Base-by-base conservation (phyloP, 2,329 filamentous ascomycete genomes). In the Alternaria solani region DNA sequence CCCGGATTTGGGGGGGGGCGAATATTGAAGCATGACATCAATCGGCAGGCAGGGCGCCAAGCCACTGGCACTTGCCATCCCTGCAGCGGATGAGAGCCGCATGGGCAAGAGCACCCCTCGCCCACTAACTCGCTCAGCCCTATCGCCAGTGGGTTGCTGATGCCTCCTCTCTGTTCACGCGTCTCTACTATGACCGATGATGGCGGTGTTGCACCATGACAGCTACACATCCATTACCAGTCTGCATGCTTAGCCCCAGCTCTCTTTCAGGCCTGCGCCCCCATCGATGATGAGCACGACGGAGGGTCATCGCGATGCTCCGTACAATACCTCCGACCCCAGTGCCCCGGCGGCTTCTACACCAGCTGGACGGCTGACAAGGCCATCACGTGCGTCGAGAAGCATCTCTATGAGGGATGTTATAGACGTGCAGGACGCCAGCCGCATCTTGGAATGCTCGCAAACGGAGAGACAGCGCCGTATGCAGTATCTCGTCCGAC, bases 401-500 rank as follows among this genome's bases (percentile, higher is more conserved):
- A 18, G 23, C 7, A 30, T 39, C 32, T 32, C 25, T 58, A 32
- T 30, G 23, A 47, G 62, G 60, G 20, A 36, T 52, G 56, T 71
- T 7, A 48, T 73, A 23, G 66, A 72, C 41, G 68, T 76, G 16
- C 60, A 69, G 4, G 68, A 74, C 28, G 56, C 73, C 6, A 42
- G 41, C n/a, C 71, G 74, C 34, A 62, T 78, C 12, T 9, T 77
- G 23, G 75, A 78, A 54, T 74, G 67, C 59, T 61, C 66, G 14
- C 74, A 72, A 43, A 44, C 68, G 12, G 65, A 71, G 42, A 52
- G 74, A 41, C 74, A 76, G 63, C 63, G 66, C 18, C 56, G 57
- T 11, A 75, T 78, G 61, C 74, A 78, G 65, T 63, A 69, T 46
- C 62, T 78, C 20, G 74, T 78, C 34, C 69, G 74, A 25, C 65